Base-by-base conservation (phyloP, 1,284 basidiomycete genomes). In the Amylostereum areolatum region DNA sequence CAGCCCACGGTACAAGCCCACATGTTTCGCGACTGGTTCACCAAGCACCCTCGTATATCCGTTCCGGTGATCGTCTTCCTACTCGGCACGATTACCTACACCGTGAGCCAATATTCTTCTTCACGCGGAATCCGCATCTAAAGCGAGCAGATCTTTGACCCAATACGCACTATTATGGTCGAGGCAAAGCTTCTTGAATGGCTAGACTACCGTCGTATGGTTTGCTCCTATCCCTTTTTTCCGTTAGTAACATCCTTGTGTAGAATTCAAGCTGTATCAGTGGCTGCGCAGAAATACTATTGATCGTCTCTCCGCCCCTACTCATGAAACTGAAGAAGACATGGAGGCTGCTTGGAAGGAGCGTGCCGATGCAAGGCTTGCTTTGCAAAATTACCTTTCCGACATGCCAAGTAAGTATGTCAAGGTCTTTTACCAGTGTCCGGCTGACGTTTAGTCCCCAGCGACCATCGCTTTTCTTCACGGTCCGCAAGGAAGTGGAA, bases 401-500 rank as follows among this genome's bases (percentile, higher is more conserved):
- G 92, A 95, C 56, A 67, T 78, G 39, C 92, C 92, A 6, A 73
- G 89, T 83, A 61, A 6, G 74, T 59, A 34, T 11, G 49, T 32
- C 34, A 43, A 8, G 2, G 10, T 36, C 9, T 29, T 4, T 32
- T 41, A 25, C 36, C 34, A 30, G 29, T 9, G n/a, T 27, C 39
- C 18, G 30, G 28, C 25, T 46, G 10, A 32, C 33, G n/a, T 45
- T 32, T 54, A 12, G n/a, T 44, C 50, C 10, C 33, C 47, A 84
- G 83, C 66, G 27, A 86, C 85, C 2, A 69, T 89, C 32, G 74
- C 83, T n/a, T 89, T 96, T 54, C 69, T 99, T 24, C 87, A 95
- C 44, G 96, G 96, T 1, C 96, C 96, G 0, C 85, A 89, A 51
- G 96, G 96, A 2, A 91, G 88, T 53, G 95, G 96, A 4, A 98